These are phyloP conservation scores for Tricladium varicosporioides DNA, from an alignment of 2,329 filamentous ascomycete genomes.

Conservation along the genomic window DNA sequence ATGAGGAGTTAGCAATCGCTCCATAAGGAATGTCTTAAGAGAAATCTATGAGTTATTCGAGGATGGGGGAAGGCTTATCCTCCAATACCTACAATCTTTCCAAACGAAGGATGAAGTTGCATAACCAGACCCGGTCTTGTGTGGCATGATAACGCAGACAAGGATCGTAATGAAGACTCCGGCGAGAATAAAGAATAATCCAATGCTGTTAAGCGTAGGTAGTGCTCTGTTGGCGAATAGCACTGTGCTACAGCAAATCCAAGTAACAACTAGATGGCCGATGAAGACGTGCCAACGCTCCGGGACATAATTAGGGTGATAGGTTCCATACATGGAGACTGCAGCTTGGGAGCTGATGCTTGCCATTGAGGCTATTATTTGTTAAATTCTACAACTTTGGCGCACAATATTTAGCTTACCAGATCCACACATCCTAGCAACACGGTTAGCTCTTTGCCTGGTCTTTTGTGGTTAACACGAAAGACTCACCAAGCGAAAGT, in stretches of 20 bases:
- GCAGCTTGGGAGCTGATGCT: constrained; percentile 43
- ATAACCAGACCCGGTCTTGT: constrained; percentile 40
- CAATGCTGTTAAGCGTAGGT: constrained; percentile 52
- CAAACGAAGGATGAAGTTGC: constrained; percentile 43
- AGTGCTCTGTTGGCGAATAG: constrained; percentile 55
- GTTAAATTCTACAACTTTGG: background rate
- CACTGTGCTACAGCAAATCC: constrained; percentile 43
- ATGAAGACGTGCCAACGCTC: constrained; percentile 52
- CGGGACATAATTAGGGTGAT: constrained; percentile 44
- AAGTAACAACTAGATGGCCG: constrained; percentile 45
- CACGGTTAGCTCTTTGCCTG: no score
- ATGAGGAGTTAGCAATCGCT: no score
- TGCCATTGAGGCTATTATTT: constrained; percentile 21
- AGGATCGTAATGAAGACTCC: constrained; percentile 50
- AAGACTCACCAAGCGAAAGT: constrained; percentile 45
- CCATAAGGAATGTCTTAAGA: no score
- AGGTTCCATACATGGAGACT: constrained; percentile 47
- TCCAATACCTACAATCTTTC: no score
- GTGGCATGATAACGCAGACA: constrained; percentile 51
- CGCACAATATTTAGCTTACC: constrained; percentile 9
- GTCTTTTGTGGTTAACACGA: constrained; percentile 28
- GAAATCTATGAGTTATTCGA: no score
- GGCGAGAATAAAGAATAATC: constrained; percentile 49
- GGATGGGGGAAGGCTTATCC: no score
- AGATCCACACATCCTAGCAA: constrained; percentile 19